Conservation (phyloP, 75 land plant species). For the Ceratopteris richardii region DNA sequence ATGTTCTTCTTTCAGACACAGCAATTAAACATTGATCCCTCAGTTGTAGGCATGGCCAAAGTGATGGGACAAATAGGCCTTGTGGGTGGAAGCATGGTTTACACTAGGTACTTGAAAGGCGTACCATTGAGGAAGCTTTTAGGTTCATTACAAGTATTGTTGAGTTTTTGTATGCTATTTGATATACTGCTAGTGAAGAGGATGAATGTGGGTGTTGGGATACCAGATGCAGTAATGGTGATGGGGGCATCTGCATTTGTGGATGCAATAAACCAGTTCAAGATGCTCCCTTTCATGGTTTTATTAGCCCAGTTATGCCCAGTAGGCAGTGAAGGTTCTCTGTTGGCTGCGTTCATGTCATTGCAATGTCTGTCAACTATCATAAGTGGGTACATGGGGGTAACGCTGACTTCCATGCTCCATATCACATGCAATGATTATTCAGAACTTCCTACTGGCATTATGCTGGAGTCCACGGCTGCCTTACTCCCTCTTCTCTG, state of each 20-base stretch:
- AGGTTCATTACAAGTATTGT: conserved; percentile 38
- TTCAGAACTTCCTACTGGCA: conserved; percentile 44
- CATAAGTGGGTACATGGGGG: conserved; percentile 80
- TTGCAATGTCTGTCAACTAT: conserved; percentile 54
- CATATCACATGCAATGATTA: conserved; percentile 49
- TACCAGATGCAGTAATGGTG: conserved; percentile 49
- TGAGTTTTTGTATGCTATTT: conserved; percentile 63
- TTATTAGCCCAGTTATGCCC: conserved; percentile 75
- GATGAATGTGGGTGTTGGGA: conserved; percentile 44
- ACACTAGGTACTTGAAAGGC: conserved; percentile 42
- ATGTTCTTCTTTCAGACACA: conserved; percentile 88
- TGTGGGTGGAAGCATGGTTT: conserved; percentile 48
- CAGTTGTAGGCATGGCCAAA: conserved; percentile 63
- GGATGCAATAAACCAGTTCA: conserved; percentile 70
- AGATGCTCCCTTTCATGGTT: conserved; percentile 72
- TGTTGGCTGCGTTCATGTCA: conserved; percentile 79
- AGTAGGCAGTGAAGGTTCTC: conserved; percentile 76
- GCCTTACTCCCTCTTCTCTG: conserved; percentile 57
- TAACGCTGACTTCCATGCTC: conserved; percentile 52
- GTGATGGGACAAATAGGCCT: conserved; percentile 74
- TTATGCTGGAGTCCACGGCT: conserved; percentile 50
- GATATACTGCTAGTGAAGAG: conserved; percentile 67
- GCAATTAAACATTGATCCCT: conserved; percentile 51
- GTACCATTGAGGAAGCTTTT: conserved; percentile 55
- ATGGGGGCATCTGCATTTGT: conserved; percentile 52